A percentile compares a stretch with the other conserved stretches of the same genome.
phyloP scores from a whole-genome alignment of 345 rosid species.

The Gossypium herbaceum region DNA sequence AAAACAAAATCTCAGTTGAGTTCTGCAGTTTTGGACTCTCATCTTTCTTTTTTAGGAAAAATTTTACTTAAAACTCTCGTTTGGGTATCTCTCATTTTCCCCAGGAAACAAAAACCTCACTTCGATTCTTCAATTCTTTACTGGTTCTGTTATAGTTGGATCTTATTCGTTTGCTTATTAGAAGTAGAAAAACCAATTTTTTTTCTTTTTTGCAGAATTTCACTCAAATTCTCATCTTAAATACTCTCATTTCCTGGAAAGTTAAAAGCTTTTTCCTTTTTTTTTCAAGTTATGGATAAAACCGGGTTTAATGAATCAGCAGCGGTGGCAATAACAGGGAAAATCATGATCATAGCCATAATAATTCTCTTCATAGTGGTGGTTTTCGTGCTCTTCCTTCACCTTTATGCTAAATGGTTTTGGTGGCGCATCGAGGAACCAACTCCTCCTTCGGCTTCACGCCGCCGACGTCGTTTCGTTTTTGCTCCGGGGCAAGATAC shows the following conservation, averaged over 20 bases:
- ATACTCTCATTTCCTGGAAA: conserved; percentile 14
- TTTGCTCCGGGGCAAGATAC: conserved; percentile 62
- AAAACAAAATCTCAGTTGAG: conserved; percentile 9
- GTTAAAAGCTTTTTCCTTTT: not conserved
- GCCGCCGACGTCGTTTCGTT: conserved; percentile 51
- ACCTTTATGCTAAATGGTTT: conserved; percentile 89
- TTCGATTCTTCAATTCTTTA: conserved; percentile 5
- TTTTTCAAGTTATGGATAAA: conserved; percentile 36
- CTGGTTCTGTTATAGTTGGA: not conserved
- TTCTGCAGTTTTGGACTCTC: conserved; percentile 6
- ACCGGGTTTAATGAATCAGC: conserved; percentile 30
- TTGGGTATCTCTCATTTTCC: not conserved
- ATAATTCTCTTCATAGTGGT: conserved; percentile 64
- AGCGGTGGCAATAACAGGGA: conserved; percentile 55
- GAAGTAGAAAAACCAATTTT: not conserved
- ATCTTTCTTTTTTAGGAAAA: not conserved
- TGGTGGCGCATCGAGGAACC: conserved; percentile 75
- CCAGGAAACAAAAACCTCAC: not conserved
- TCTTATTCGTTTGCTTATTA: not conserved
- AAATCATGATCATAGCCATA: conserved; percentile 62
- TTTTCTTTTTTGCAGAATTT: not conserved
- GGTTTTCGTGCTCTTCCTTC: conserved; percentile 60
- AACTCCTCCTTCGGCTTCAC: conserved; percentile 24
- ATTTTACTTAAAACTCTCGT: not conserved
- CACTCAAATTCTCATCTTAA: conserved; percentile 17